Conservation (phyloP, 148 eudicot species). For the Rheum nobile region DNA sequence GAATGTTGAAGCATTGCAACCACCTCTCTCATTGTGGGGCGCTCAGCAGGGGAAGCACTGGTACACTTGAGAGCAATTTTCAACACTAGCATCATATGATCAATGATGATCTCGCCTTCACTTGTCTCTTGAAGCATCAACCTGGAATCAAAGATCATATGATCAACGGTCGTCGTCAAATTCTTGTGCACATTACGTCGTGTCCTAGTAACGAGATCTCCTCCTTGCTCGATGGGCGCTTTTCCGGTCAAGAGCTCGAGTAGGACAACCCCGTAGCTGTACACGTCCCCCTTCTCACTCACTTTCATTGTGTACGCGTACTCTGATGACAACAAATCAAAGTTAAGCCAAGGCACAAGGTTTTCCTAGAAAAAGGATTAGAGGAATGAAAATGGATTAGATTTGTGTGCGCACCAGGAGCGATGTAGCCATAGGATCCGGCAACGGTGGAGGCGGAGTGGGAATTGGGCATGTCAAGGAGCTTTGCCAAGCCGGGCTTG, state of each 20-base stretch:
- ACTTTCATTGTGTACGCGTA: conserved; percentile 90
- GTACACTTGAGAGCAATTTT: conserved; percentile 83
- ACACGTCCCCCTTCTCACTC: conserved; percentile 74
- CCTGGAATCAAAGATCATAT: conserved; percentile 45
- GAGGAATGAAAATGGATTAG: not conserved
- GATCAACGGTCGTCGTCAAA: conserved; percentile 10
- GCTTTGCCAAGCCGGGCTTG: conserved; percentile 83
- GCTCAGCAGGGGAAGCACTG: conserved; percentile 45
- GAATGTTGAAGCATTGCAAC: conserved; percentile 68
- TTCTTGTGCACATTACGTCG: conserved; percentile 32
- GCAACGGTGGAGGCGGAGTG: conserved; percentile 88
- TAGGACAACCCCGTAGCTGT: conserved; percentile 81
- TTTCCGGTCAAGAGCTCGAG: conserved; percentile 73
- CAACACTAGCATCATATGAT: conserved; percentile 53
- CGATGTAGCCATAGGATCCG: conserved; percentile 96
- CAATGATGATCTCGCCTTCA: conserved; percentile 8
- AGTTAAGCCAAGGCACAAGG: not conserved
- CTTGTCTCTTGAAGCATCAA: conserved; percentile 37
- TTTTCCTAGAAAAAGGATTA: not conserved
- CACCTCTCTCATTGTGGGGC: conserved; percentile 74
- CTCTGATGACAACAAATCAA: conserved; percentile 21
- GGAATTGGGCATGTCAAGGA: conserved; percentile 66
- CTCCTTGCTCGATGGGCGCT: conserved; percentile 62
- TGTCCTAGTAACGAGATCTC: conserved; percentile 68
- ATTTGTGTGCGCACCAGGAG: conserved; percentile 58